Conservation (phyloP, 176 grass and related monocot genomes). For the Cocos nucifera region DNA sequence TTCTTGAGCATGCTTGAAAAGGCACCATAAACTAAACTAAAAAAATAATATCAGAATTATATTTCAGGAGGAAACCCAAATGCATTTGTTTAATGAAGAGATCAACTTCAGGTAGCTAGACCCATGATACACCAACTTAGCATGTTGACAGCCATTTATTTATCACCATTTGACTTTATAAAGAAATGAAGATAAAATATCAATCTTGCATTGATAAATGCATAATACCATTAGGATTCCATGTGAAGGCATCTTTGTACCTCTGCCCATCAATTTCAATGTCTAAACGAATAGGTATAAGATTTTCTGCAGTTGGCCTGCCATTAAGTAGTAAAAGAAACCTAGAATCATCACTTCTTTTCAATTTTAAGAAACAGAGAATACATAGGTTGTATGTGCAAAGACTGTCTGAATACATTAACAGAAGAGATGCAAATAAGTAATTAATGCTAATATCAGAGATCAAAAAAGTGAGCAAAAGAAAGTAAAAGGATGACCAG, state of each 20-base stretch:
- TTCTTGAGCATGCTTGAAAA: too few species aligned
- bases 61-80: too few species aligned
- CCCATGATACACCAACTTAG: too few species aligned
- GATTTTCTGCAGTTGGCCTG: constrained; percentile 86
- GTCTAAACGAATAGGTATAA: constrained; percentile 78
- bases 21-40: too few species aligned
- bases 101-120: too few species aligned
- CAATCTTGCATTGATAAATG: too few species aligned
- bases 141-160: too few species aligned
- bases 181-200: too few species aligned
- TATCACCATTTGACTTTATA: too few species aligned
- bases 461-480: neutral
- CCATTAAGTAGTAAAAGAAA: neutral
- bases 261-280: constrained; percentile 67
- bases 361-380: neutral
- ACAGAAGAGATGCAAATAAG: neutral
- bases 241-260: constrained; percentile 86
- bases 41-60: too few species aligned
- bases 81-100: too few species aligned
- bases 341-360: neutral
- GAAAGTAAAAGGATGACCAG: neutral
- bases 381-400: neutral
- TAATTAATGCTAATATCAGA: neutral
- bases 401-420: neutral
- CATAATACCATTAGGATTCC: constrained; percentile 71